A percentile compares a stretch with the other conserved stretches of the same genome.
phyloP scores from a whole-genome alignment of 768 basidiomycete genomes.

The Phaeolepiota aurea region DNA sequence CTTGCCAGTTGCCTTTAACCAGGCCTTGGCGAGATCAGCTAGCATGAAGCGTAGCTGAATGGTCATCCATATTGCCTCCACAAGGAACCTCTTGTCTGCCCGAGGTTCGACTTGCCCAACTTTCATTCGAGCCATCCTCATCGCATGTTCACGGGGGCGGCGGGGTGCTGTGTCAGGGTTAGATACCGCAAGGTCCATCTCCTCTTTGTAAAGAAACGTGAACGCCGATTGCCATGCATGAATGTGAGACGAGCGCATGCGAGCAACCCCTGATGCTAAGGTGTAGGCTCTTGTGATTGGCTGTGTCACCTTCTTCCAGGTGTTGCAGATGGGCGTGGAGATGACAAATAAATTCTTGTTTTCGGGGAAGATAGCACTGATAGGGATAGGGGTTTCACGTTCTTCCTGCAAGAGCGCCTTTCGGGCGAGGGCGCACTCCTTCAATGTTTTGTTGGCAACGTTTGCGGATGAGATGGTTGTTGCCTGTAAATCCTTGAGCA shows the following conservation, averaged over 20 bases:
- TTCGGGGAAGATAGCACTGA: constrained; percentile 6
- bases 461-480: no score
- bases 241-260: constrained; percentile 44
- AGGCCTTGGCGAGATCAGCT: constrained; percentile 30
- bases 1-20: constrained; percentile 25
- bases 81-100: constrained; percentile 49
- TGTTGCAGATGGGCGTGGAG: constrained; percentile 16
- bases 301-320: constrained; percentile 31
- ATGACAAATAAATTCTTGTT: constrained; percentile 15
- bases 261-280: constrained; percentile 28
- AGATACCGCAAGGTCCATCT: constrained; percentile 24
- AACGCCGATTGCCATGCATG: constrained; percentile 57
- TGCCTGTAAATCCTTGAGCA: constrained; percentile 6
- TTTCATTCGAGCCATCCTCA: constrained; percentile 39
- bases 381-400: constrained; percentile 4
- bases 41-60: constrained; percentile 46
- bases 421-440: constrained; percentile 3
- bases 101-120: constrained; percentile 52
- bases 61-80: constrained; percentile 52
- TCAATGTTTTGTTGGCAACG: no score
- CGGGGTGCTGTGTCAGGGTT: constrained; percentile 28
- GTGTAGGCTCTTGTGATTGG: constrained; percentile 30
- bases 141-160: constrained; percentile 37
- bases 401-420: constrained; percentile 7
- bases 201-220: constrained; percentile 39